Percentiles rank a stretch among this genome's conserved stretches.
Evolutionary conservation across 2,329 filamentous ascomycete genomes (phyloP).

Genomic region (Exophiala lecanii-corni): DNA sequence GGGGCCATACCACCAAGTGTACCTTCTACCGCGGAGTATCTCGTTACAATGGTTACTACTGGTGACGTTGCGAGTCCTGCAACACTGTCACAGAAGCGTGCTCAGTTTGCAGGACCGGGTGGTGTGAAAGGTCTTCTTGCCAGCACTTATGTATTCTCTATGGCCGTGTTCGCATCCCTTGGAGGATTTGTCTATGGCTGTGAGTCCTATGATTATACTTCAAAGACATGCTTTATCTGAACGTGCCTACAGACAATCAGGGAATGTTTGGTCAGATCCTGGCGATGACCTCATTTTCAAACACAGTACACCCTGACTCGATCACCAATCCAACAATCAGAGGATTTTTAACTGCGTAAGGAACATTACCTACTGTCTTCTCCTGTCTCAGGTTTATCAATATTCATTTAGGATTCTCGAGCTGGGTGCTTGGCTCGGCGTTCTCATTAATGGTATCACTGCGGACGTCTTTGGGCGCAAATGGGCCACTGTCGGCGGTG

Average conservation of each 20-base stretch:
- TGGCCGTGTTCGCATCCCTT: conserved; percentile 49
- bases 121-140: conserved; percentile 47
- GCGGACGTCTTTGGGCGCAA: conserved; percentile 33
- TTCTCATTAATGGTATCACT: conserved; percentile 32
- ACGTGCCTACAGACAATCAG: conserved; percentile 51
- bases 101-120: conserved; percentile 33
- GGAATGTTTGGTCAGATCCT: conserved; percentile 69
- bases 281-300: conserved; percentile 43
- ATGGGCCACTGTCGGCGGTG: conserved; percentile 29
- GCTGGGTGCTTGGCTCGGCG: conserved; percentile 36
- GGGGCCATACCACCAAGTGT: background rate
- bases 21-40: background rate
- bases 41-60: background rate
- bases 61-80: background rate
- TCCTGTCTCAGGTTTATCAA: background rate
- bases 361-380: background rate
- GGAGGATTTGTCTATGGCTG: conserved; percentile 57
- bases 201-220: conserved; percentile 1
- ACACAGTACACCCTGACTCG: background rate
- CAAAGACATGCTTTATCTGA: background rate
- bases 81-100: conserved; percentile 23
- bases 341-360: background rate
- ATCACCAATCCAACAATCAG: background rate
- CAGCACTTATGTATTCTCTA: conserved; percentile 50
- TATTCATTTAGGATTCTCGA: conserved; percentile 33